Base-by-base conservation (phyloP, 2,329 filamentous ascomycete species). In the Colletotrichum musae region DNA sequence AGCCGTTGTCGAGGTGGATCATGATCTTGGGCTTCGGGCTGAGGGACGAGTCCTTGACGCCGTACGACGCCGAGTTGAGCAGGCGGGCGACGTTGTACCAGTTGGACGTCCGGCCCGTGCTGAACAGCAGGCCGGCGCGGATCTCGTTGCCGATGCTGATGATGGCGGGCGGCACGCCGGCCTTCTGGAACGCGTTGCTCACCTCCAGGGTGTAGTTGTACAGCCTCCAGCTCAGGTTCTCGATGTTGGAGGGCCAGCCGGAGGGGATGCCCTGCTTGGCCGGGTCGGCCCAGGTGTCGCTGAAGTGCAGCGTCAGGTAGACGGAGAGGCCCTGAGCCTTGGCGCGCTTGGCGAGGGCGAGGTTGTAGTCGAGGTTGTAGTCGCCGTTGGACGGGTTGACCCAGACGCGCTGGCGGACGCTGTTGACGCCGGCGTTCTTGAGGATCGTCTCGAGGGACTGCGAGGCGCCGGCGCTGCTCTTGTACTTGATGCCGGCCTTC, bases 61-160 rank as follows among this genome's bases (percentile, higher is more conserved):
- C 92, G 66, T 83, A 86, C 0, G 88, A 84, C 0, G 89, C 91
- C 6, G 89, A 89, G 75, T 92, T 87, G 9, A 94, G 84, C 24
- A 94, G 82, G 0, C 81, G 80, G 0, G 90, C 90, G 39, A 93
- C 87, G 77, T 92, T 93, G 72, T 82, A 81, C 71, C 85, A 86
- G 63, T 84, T 86, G 41, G 79, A 80, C 9, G 87, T 86, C 15
- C 81, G 80, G 15, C 92, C 92, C 0, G 88, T 85, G 0, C 91
- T 91, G 83, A 89, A 93, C 51, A 94, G 85, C 39, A 94, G 80
- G 0, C 92, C 92, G 1, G 83, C 80, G 0, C 88, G 87, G 76
- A 94, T 93, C 76, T 94, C 92, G 74, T 94, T 94, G 26, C 92
- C 92, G 72, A 94, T 91, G 16, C 89, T 91, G 58, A 94, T 86